Evolutionary conservation across 108 stramenopile genomes (phyloP), one percentile per base, ranked within the genome.

Genomic region (Cyclotella distinguenda): DNA sequence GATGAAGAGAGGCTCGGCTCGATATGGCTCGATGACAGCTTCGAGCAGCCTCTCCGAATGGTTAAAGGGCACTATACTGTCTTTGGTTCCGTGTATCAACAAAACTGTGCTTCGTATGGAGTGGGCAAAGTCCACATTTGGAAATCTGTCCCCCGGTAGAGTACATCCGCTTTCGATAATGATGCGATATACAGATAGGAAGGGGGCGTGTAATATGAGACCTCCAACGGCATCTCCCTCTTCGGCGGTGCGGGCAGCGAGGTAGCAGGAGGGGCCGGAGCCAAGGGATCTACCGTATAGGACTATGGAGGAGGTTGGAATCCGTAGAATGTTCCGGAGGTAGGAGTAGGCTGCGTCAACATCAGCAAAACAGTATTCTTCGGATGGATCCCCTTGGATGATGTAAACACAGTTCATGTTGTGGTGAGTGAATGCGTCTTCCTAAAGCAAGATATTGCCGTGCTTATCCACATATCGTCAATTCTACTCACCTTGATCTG

Each of bases 181-280:
- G 23, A 97, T 94, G 11, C 97, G 80, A 76, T 90, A 96, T 8
- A 96, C 95, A 19, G 92, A 94, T 18, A 94, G 75, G 68, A 97
- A 95, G 30, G 97, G 97, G 35, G 93, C 95, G 67, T 96, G 97
- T n/a, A 97, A 84, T 57, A 97, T 95, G 25, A 97, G 73, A 18
- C 97, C 97, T 44, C 94, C 97, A 12, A 97, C 82, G 31, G 88
- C 84, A 10, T 77, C 72, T 18, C 86, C 90, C 26, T 84, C 78
- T 22, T 68, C 61, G 2, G 97, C 87, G 6, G 91, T 83, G 28
- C 89, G 73, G 15, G 91, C 79, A 25, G 97, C 97, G 31, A 97
- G 77, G 64, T 94, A 87, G 63, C 96, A 96, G n/a, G 93, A 93
- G 27, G 97, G 97, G 18, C 97, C 97, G 12, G 90, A 89, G 12